Evolutionary conservation across 225 moss, liverwort and hornwort genomes (phyloP), one percentile per base, ranked within the genome.

Genomic region (Anthoceros angustus): DNA sequence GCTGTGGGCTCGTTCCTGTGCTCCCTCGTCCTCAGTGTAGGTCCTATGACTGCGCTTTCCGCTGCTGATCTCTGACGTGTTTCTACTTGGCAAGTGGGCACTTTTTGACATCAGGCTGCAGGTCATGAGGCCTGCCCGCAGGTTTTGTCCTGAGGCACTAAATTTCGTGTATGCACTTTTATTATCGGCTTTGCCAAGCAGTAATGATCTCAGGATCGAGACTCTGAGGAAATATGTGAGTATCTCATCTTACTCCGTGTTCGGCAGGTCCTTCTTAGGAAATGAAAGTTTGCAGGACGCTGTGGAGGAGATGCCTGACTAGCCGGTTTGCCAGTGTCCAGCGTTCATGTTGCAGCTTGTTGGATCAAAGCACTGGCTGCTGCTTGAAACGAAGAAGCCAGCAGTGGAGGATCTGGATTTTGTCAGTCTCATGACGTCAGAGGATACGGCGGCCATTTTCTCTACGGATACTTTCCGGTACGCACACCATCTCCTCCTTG

Each of bases 91-190:
- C n/a, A n/a, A n/a, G n/a, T n/a, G n/a, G n/a, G n/a, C n/a, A n/a
- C 42, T 41, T 69, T n/a, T 40, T 63, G 4, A 43, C 25, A 9
- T 11, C 10, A 41, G 38, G 42, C n/a, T 77, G 41, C 78, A 95
- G 95, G 88, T 87, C 25, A 76, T 89, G 80, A 84, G 79, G 62
- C 82, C 87, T 74, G 86, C 85, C 41, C 80, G 80, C 25, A 86
- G 92, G 69, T 92, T 83, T 64, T 98, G 98, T 74, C 98, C 98
- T 11, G 98, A 98, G 74, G 87, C 83, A 49, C 80, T 98, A 14
- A 84, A 78, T 69, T 92, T 98, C 72, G 73, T 89, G 41, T 70
- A 87, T 77, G 86, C 89, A 40, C 80, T 98, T 45, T 74, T 98
- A 42, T 76, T 98, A 43, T 92, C 98, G 46, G 86, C 85, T 39